These are phyloP conservation scores for Polygonum maritimum DNA, from an alignment of 148 eudicot species.

Conservation along the genomic window DNA sequence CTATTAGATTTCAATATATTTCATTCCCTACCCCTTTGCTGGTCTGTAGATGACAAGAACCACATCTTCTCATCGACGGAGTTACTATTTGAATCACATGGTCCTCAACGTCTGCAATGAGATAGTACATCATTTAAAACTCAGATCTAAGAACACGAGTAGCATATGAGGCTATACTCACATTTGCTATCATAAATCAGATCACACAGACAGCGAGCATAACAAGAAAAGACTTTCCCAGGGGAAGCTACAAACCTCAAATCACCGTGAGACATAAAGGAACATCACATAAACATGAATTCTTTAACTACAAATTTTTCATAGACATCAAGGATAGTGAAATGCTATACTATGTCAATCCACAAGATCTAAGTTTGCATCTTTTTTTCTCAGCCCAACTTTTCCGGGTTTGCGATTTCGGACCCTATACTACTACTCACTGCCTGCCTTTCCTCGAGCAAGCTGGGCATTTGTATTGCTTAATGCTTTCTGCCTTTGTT, in stretches of 20 bases:
- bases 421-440: conserved; percentile 20
- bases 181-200: neutral
- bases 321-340: neutral
- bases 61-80: neutral
- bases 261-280: neutral
- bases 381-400: neutral
- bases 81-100: neutral
- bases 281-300: neutral
- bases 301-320: conserved; percentile 3
- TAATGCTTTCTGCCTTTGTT: conserved; percentile 73
- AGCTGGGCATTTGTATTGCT: conserved; percentile 92
- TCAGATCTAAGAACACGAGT: neutral
- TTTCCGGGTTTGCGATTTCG: neutral
- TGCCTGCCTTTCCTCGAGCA: conserved; percentile 65
- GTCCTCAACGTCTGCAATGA: neutral
- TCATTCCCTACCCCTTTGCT: neutral
- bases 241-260: neutral
- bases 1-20: neutral
- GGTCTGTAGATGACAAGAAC: neutral
- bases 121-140: neutral
- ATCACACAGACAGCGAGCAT: neutral
- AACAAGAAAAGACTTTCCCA: neutral
- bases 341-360: conserved; percentile 8
- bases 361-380: neutral
- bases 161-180: neutral